Evolutionary conservation across 2,329 filamentous ascomycete species (phyloP), one percentile per base, ranked within the genome.

Genomic region (Beauveria rudraprayagi): DNA sequence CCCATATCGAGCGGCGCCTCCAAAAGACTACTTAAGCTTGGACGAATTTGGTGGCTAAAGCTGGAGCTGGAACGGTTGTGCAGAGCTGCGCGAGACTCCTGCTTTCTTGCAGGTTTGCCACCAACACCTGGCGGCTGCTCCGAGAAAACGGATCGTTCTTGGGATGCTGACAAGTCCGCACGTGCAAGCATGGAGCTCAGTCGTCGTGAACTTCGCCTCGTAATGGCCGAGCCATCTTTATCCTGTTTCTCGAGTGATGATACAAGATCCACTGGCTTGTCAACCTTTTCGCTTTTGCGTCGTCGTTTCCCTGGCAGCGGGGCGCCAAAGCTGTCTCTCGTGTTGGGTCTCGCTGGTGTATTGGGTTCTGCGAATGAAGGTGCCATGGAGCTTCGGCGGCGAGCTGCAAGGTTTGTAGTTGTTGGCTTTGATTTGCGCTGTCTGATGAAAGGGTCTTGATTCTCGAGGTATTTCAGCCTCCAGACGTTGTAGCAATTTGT

Each of bases 121-220:
- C 71, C 73, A 9, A 75, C 67, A 9, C 75, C 69, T 3, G 72
- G 79, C 65, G 71, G 74, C 71, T 81, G 83, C 54, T 96, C 92
- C 30, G 86, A 83, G 70, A 96, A 95, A n/a, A 87, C 83, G 1
- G 87, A 81, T 67, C 90, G 83, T 66, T 96, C 92, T 65, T 93
- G 90, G 17, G 88, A 94, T 10, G 90, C 88, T 0, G 91, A 93
- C 22, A 97, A 78, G 70, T 97, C 93, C 37, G 90, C 89, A 68
- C 93, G 83, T 17, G 92, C 92, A 58, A 97, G 80, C 75, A 96
- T 83, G 17, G 93, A 97, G 76, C 94, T 99, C 28, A 97, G 89
- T 56, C 94, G 85, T 48, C 94, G 85, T 19, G 85, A 88, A 63
- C 84, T 84, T 62, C 84, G 78, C 56, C 84, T 76, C 0, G 80